Evolutionary conservation across 805 yeast species (phyloP), one percentile per base, ranked within the genome.

Genomic region (Limtongia smithiae): DNA sequence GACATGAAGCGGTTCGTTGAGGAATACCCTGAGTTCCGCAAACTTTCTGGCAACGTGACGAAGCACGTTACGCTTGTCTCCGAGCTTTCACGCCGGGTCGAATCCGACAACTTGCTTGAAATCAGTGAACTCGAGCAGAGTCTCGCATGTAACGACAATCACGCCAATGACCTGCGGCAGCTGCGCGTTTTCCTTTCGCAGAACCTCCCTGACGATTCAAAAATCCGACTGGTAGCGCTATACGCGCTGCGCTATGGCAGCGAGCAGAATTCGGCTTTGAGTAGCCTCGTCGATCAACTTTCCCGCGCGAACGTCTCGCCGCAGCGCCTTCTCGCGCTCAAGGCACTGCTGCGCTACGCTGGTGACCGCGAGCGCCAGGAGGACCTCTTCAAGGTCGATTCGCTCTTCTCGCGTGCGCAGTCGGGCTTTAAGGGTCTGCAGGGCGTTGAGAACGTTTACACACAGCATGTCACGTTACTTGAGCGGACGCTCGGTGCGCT

Each of bases 1-100:
- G 98, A 93, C 62, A 85, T 93, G 80, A 93, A 91, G 66, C 80
- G 81, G 60, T 86, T 91, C 61, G 81, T 93, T 48, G 96, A 90
- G 50, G 87, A 87, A 55, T 89, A 85, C 62, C 99, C 99, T 1
- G 98, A 93, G 65, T 90, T 86, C 65, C 83, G 88, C 58, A 88
- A 85, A 63, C 72, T 91, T 30, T 85, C 95, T 9, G 81, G 87
- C 30, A 91, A 90, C 64, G 88, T 93, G 9, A 78, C 94, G 27
- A 93, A 91, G 62, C 98, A 93, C 67, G 89, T 93, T 77, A 80
- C 94, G 18, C 74, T 93, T 20, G 90, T 91, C 6, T 79, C 91
- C 21, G 97, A 91, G 62, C 76, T 93, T 46, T 94, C 89, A 62
- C 78, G 82, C 50, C 77, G 78, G 52, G 85, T 93, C 35, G 79